Evolutionary conservation across 164 flowering plant species (phyloP).

Genomic region (Sextonia rubra): DNA sequence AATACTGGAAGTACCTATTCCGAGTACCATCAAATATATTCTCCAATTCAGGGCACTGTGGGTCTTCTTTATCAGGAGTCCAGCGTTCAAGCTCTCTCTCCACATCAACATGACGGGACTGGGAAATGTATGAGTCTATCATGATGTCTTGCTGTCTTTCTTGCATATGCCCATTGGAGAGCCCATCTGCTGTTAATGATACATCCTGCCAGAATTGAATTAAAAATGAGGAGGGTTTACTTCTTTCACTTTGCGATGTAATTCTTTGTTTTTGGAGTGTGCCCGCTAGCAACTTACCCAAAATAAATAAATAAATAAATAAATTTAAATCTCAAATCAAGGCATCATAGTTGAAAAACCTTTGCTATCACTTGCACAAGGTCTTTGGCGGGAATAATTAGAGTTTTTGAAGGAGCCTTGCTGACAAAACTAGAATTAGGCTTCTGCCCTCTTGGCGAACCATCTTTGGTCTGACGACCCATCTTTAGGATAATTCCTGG

Average conservation of each 20-base stretch:
- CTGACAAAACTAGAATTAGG: conserved; percentile 34
- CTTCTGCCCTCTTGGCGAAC: conserved; percentile 48
- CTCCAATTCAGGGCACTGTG: conserved; percentile 73
- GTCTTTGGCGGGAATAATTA: conserved; percentile 76
- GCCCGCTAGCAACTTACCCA: not conserved
- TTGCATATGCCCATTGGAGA: conserved; percentile 37
- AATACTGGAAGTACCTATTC: conserved; percentile 57
- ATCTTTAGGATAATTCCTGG: conserved; percentile 80
- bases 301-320: too few species aligned
- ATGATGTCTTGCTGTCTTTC: conserved; percentile 66
- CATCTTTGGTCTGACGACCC: conserved; percentile 75
- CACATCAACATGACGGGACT: conserved; percentile 52
- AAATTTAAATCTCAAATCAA: not conserved
- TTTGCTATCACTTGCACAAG: conserved; percentile 89
- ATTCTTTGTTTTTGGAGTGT: not conserved
- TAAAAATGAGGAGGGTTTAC: not conserved
- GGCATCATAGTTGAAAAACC: conserved; percentile 33
- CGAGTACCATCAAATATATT: conserved; percentile 72
- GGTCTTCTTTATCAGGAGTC: conserved; percentile 85
- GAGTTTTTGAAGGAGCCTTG: conserved; percentile 61
- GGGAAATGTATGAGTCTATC: conserved; percentile 81
- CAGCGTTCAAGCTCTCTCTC: conserved; percentile 84
- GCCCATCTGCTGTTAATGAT: conserved; percentile 49
- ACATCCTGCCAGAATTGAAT: conserved; percentile 54
- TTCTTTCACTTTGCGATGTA: too few species aligned